A percentile compares a stretch with the other conserved stretches of the same genome.
These are phyloP conservation scores for Tilletia indica DNA, from an alignment of 1,284 basidiomycete species.

Conservation along the genomic window DNA sequence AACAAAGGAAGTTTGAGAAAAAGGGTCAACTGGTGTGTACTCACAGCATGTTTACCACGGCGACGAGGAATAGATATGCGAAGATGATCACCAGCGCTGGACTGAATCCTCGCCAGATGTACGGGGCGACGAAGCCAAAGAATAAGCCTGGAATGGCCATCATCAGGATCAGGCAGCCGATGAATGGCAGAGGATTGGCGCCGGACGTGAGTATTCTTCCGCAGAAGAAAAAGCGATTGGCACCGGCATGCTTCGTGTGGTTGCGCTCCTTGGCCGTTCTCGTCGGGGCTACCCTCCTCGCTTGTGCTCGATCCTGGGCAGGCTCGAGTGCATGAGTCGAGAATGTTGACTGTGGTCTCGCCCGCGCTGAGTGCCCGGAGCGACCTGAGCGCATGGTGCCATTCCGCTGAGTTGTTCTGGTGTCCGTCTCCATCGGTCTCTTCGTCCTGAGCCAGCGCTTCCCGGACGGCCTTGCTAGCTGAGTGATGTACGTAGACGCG, in stretches of 20 bases:
- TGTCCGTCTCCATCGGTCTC: not conserved
- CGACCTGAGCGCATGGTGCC: slow-evolving; percentile 1
- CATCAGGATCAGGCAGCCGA: slow-evolving; percentile 33
- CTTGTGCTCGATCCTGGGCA: not conserved
- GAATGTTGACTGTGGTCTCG: not conserved
- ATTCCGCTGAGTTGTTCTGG: not conserved
- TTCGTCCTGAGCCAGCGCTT: no score
- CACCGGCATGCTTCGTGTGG: slow-evolving; percentile 33
- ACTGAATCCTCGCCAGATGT: slow-evolving; percentile 35
- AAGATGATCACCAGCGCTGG: slow-evolving; percentile 42
- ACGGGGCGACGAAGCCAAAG: slow-evolving; percentile 45
- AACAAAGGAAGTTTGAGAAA: not conserved
- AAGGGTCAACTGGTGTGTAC: slow-evolving; percentile 6
- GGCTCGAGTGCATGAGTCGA: slow-evolving; percentile 5
- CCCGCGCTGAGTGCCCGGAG: not conserved
- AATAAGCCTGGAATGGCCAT: slow-evolving; percentile 44
- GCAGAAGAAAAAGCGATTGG: slow-evolving; percentile 41
- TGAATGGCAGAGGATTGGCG: slow-evolving; percentile 44
- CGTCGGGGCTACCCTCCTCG: not conserved
- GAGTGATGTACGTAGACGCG: no score
- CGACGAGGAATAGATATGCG: slow-evolving; percentile 39
- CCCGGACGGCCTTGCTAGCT: no score
- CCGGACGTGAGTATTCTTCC: slow-evolving; percentile 43
- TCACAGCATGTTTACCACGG: slow-evolving; percentile 40
- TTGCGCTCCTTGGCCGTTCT: slow-evolving; percentile 26